Percentiles rank a stretch among this genome's conserved stretches.
Conservation (phyloP, 2,329 filamentous ascomycete species). For the Ceratocystis lukuohia region DNA sequence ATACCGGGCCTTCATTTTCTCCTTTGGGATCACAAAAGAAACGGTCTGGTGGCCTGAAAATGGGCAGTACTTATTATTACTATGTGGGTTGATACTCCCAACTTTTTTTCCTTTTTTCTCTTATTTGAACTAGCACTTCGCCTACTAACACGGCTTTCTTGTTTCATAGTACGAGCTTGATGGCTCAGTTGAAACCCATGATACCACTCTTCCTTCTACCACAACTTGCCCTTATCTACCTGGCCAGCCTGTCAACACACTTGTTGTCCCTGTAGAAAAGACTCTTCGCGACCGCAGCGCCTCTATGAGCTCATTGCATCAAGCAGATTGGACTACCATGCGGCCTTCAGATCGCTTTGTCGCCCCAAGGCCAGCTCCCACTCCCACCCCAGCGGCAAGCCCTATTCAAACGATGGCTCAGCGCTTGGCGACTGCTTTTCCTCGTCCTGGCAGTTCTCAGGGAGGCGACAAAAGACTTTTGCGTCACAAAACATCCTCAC, state of each 20-base stretch:
- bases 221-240: conserved; percentile 74
- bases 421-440: conserved; percentile 7
- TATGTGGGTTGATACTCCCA: conserved; percentile 49
- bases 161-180: conserved; percentile 65
- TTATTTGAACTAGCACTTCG: neutral
- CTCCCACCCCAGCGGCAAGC: conserved; percentile 24
- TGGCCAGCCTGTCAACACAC: conserved; percentile 72
- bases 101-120: conserved; percentile 8
- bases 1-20: neutral
- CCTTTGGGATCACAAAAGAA: conserved; percentile 25
- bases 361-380: conserved; percentile 47
- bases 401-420: conserved; percentile 14
- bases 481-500: conserved; percentile 31
- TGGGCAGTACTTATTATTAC: conserved; percentile 92
- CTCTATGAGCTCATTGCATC: conserved; percentile 48
- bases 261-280: conserved; percentile 65
- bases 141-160: conserved; percentile 5
- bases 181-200: conserved; percentile 61
- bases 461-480: conserved; percentile 20
- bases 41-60: conserved; percentile 58
- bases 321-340: conserved; percentile 56
- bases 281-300: conserved; percentile 46
- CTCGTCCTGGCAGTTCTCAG: neutral
- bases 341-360: conserved; percentile 64
- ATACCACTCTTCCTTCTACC: conserved; percentile 58